Evolutionary conservation across 805 yeast genomes (phyloP), one percentile per base, ranked within the genome.

Genomic region (Metschnikowia aberdeeniae): DNA sequence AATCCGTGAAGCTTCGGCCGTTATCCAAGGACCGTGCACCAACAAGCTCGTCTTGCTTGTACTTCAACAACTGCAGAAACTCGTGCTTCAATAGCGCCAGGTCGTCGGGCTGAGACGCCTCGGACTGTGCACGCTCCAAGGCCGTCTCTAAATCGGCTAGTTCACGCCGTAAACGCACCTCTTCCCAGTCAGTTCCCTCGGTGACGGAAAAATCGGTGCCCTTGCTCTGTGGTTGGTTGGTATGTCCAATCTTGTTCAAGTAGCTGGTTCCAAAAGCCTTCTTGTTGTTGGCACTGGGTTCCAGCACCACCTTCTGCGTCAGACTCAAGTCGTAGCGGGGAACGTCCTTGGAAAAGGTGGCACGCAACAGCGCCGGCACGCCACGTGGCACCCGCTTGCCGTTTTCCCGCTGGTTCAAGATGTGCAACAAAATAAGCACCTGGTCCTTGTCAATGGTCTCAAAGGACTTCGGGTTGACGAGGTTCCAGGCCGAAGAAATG

Each of bases 371-470:
- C 1, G 90, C 86, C 14, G 99, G 99, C n/a, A 93, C 89, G n/a
- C 89, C 84, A 46, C 93, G 74, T 34, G 99, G 99, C 22, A 93
- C 82, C 43, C 92, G 75, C 57, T 83, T 84, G 34, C 89, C 89
- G 47, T 84, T 81, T 57, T 86, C 87, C 53, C 97, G 78, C 64
- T 92, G 96, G 65, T 90, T 89, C 56, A 93, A 74, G 53, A 90
- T 88, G 66, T 93, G 99, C 50, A 93, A 73, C 56, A 86, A 89
- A 32, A 88, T 96, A 49, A 89, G 67, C 20, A 89, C 82, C 63
- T 95, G 98, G 66, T 93, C 98, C 57, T 86, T 89, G 64, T 90
- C 97, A 50, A 93, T 89, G 8, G 95, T 84, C 58, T 84, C 88
- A 42, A 81, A 80, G 44, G 85, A 82, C 58, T 86, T 85, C 9